Evolutionary conservation across 805 yeast species (phyloP), one percentile per base, ranked within the genome.

Genomic region (Wickerhamiella sorbophila): DNA sequence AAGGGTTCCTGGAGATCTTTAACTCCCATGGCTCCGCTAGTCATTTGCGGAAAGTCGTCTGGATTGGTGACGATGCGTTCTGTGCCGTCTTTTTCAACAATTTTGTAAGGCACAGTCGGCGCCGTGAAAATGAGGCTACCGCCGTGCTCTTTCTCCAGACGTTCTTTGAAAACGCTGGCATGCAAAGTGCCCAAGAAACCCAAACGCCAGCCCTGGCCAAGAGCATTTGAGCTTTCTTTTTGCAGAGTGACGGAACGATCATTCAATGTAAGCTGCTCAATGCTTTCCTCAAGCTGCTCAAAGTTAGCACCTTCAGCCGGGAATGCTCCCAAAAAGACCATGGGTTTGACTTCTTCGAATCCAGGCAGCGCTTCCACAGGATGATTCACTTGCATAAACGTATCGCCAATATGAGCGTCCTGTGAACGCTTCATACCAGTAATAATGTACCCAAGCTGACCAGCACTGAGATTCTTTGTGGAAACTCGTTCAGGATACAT

Each of bases 261-360:
- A 57, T 88, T 88, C 44, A 91, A 65, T 4, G 88, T 94, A 48
- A 88, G 66, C 54, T 85, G 86, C 52, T 79, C 83, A 60, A 88
- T 75, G 57, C 86, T 79, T 52, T 91, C 97, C 55, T 91, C 94
- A 66, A 88, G 69, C 21, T 73, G 79, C 46, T 82, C 81, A 59
- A 88, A 88, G 53, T 88, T 95, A 0, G 79, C 71, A 4, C 95
- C 95, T 54, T 88, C 95, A 0, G 95, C 91, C 0, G 98, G 97
- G 52, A 85, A 88, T 0, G 97, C 98, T 12, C 97, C 97, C 38
- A 88, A 93, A 58, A 88, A 91, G 6, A 88, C 97, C 97, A 91
- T 91, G 1, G 97, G 95, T 59, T 91, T 87, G 1, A 94, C 87
- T 53, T 85, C 95, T 60, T 87, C 96, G 59, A 88, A 91, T 1